A percentile compares a stretch with the other conserved stretches of the same genome.
Evolutionary conservation across 495 filamentous ascomycete species (phyloP).

Genomic region (Usnea hakonensis): DNA sequence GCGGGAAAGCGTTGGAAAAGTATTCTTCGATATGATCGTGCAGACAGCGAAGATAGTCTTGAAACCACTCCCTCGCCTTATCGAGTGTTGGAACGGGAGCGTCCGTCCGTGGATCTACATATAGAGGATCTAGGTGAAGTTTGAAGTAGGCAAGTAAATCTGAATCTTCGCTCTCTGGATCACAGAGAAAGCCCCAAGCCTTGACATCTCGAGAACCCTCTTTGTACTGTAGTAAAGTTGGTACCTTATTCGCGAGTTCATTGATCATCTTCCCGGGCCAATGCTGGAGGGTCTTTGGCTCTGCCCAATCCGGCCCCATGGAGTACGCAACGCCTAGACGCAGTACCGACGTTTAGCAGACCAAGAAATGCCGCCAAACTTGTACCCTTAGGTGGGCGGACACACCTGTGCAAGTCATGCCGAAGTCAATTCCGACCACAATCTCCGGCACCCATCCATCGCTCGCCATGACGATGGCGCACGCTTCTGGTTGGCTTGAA

Average conservation of each 20-base stretch:
- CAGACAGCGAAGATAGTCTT: conserved; percentile 47
- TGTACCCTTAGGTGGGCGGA: no score
- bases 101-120: conserved; percentile 29
- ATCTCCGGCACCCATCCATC: conserved; percentile 40
- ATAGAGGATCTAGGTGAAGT: conserved; percentile 46
- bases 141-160: conserved; percentile 53
- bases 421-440: conserved; percentile 53
- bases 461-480: not conserved
- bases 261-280: conserved; percentile 50
- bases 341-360: conserved; percentile 1
- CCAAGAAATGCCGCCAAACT: not conserved
- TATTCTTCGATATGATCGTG: conserved; percentile 48
- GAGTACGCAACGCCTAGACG: conserved; percentile 49
- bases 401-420: conserved; percentile 54
- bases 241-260: conserved; percentile 54
- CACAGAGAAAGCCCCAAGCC: conserved; percentile 52
- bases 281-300: conserved; percentile 49
- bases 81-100: conserved; percentile 30
- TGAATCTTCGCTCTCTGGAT: conserved; percentile 35
- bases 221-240: conserved; percentile 47
- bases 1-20: conserved; percentile 35
- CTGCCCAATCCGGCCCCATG: conserved; percentile 35
- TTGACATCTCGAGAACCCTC: conserved; percentile 32
- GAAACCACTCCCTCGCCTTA: conserved; percentile 48
- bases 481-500: not conserved